Percentiles rank a stretch among this genome's conserved stretches.
Conservation (phyloP, 2,329 filamentous ascomycete species). For the Paecilomyces fulvus region DNA sequence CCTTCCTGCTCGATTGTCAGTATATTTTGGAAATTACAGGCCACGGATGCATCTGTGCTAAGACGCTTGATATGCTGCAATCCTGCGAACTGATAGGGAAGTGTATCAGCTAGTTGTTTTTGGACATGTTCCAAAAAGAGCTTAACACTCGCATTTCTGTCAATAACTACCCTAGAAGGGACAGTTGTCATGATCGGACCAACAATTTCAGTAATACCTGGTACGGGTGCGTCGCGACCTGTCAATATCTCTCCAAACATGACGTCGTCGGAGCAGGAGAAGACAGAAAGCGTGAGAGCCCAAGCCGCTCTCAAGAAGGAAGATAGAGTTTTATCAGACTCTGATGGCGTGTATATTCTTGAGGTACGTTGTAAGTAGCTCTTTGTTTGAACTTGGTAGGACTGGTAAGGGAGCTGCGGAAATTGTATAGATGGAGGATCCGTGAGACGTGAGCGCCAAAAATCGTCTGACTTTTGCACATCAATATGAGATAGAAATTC, state of each 20-base stretch:
- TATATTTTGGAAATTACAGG: conserved; percentile 35
- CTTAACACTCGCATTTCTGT: conserved; percentile 22
- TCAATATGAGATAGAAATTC: conserved; percentile 7
- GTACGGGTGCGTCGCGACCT: conserved; percentile 27
- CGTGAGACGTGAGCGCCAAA: conserved; percentile 10
- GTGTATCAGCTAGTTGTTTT: conserved; percentile 46
- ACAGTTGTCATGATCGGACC: conserved; percentile 35
- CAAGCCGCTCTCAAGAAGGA: conserved; percentile 34
- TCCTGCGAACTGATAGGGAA: conserved; percentile 49
- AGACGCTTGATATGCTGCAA: conserved; percentile 43
- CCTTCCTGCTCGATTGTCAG: conserved; percentile 22
- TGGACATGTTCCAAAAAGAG: conserved; percentile 48
- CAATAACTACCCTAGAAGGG: conserved; percentile 29
- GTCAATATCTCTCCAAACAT: conserved; percentile 37
- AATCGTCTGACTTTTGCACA: conserved; percentile 13
- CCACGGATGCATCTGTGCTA: conserved; percentile 34
- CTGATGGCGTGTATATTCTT: conserved; percentile 1
- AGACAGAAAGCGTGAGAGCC: conserved; percentile 29
- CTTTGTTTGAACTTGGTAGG: conserved; percentile 5
- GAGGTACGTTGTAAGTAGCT: conserved; percentile 4
- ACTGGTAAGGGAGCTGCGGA: conserved; percentile 6
- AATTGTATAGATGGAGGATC: conserved; percentile 5
- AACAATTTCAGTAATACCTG: conserved; percentile 30
- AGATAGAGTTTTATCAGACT: conserved; percentile 14
- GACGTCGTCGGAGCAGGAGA: conserved; percentile 31